Percentiles rank a stretch among this genome's conserved stretches.
Conservation (phyloP, 2,329 filamentous ascomycete species). For the Colletotrichum falcatum region DNA sequence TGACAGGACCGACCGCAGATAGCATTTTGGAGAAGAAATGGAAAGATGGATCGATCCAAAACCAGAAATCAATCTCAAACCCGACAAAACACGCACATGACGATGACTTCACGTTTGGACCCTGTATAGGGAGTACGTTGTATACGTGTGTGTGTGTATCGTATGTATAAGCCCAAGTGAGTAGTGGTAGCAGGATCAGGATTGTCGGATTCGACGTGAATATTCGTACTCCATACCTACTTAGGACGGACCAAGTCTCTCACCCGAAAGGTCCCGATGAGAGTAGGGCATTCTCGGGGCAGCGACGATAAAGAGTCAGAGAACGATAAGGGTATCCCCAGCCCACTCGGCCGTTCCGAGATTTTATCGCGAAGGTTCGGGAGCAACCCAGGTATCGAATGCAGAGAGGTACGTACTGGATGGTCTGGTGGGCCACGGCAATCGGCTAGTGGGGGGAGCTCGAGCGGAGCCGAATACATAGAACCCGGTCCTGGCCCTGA, state of each 20-base stretch:
- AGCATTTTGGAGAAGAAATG: conserved; percentile 3
- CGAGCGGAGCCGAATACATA: conserved; percentile 31
- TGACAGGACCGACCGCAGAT: conserved; percentile 18
- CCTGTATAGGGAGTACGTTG: not conserved
- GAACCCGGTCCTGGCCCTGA: conserved; percentile 24
- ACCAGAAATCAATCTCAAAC: conserved; percentile 25
- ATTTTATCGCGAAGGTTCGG: conserved; percentile 24
- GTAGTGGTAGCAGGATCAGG: not conserved
- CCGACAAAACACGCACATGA: conserved; percentile 28
- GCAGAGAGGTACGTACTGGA: not conserved
- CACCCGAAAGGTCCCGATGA: conserved; percentile 30
- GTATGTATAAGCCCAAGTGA: no score
- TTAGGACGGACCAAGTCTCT: not conserved
- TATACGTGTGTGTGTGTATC: not conserved
- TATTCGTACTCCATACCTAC: no score
- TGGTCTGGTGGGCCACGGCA: conserved; percentile 27
- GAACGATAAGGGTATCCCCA: conserved; percentile 24
- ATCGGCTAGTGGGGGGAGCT: conserved; percentile 17
- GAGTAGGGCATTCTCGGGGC: conserved; percentile 26
- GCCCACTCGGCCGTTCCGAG: conserved; percentile 21
- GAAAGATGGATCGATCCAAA: conserved; percentile 13
- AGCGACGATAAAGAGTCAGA: not conserved
- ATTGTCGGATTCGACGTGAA: conserved; percentile 28
- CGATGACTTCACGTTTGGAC: conserved; percentile 38
- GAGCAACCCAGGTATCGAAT: not conserved